Base-by-base conservation (phyloP, 345 rosid genomes). In the Camelina sativa region DNA sequence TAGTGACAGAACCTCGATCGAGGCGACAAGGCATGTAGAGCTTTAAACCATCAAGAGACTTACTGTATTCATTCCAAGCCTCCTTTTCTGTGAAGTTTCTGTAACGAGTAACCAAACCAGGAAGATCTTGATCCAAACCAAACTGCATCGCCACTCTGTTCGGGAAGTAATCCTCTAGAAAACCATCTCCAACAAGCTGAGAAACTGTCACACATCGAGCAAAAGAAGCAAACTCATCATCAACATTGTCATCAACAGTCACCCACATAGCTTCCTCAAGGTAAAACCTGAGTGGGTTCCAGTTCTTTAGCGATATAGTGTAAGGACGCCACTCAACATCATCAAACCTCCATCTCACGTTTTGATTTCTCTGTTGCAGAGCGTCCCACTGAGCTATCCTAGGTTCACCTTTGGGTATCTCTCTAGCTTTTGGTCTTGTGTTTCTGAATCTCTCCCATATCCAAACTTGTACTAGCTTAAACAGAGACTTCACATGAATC, bases 51-150 rank as follows among this genome's bases (percentile, higher is more conserved):
- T 41, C 17, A 4, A 82, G 19, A 30, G 83, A 66, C 48, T 51
- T 82, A n/a, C 5, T 75, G 80, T 81, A 84, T 17, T 83, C 69
- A 59, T 58, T 22, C 77, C 75, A 9, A 0, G 77, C 55, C 37
- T 63, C 63, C 34, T 41, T 35, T 52, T 53, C 37, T 38, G 63
- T 40, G 62, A 61, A 23, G 28, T 57, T 52, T 15, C 53, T 53
- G 16, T 32, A 17, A 32, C 55, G 53, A 52, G 53, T 51, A 48
- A 77, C 60, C 4, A 15, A 30, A 37, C 60, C 57, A 1, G 86
- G 89, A 48, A 85, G 11, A 79, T 85, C 89, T 59, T 86, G 89
- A 80, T 77, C 84, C 46, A 85, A 9, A 11, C 91, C 93, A 12
- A 86, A 82, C 47, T 88, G 91, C 84, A 71, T 79, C 0, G 83